phyloP scores from a whole-genome alignment of 139 green algal genomes.

The Asterochloris erici region DNA sequence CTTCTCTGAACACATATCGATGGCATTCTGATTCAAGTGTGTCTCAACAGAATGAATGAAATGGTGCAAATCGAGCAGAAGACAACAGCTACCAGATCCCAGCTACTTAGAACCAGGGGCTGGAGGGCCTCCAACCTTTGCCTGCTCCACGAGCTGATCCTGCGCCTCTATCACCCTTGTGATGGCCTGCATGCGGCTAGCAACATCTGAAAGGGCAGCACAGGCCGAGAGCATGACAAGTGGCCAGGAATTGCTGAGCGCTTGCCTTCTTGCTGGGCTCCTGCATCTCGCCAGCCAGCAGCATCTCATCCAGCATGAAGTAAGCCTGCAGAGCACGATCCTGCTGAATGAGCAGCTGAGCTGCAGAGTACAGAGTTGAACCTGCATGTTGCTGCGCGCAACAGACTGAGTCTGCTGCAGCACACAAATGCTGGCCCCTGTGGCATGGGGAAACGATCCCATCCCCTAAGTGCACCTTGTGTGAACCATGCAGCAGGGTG shows the following conservation, averaged over 20 bases:
- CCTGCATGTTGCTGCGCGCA: no score
- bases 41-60: no score
- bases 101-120: neutral
- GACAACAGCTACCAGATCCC: no score
- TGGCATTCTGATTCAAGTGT: no score
- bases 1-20: no score
- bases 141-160: conserved; percentile 80
- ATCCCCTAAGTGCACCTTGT: no score
- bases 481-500: no score
- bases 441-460: no score
- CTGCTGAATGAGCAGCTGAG: neutral
- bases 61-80: no score
- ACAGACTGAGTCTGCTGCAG: no score
- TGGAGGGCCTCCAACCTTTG: conserved; percentile 31
- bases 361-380: neutral
- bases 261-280: conserved; percentile 89
- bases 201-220: neutral
- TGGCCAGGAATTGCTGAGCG: no score
- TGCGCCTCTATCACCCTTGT: conserved; percentile 64
- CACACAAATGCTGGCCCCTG: no score
- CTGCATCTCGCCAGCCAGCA: conserved; percentile 91
- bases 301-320: conserved; percentile 97
- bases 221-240: neutral
- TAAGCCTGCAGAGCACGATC: conserved; percentile 67
- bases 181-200: conserved; percentile 3